Conservation (phyloP, 208 protist species). For the Angomonas ambiguus region DNA sequence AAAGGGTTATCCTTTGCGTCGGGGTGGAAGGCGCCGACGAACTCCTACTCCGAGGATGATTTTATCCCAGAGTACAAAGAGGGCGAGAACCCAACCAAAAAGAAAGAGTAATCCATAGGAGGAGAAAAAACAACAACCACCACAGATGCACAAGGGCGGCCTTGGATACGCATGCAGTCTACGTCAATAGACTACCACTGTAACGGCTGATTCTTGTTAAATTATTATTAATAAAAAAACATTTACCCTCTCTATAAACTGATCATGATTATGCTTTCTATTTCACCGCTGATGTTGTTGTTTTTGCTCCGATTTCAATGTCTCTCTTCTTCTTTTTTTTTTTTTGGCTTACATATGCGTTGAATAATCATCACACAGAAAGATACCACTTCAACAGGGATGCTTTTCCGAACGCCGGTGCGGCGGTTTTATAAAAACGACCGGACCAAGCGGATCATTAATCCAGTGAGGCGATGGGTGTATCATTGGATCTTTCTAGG, state of each 20-base stretch:
- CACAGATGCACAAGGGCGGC: too few species aligned
- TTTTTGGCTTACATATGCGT: not conserved
- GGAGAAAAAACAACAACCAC: too few species aligned
- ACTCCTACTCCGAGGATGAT: slow-evolving; percentile 58
- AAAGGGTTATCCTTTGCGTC: slow-evolving; percentile 53
- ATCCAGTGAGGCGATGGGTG: slow-evolving; percentile 74
- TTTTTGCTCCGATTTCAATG: too few species aligned
- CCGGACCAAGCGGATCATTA: slow-evolving; percentile 22
- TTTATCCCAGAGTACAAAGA: slow-evolving; percentile 32
- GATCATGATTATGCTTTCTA: too few species aligned
- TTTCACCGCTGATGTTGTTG: not conserved
- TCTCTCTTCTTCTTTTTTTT: slow-evolving; percentile 11
- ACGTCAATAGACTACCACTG: too few species aligned
- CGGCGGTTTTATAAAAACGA: slow-evolving; percentile 60
- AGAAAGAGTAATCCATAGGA: too few species aligned
- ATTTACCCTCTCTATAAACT: too few species aligned
- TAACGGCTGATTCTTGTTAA: too few species aligned
- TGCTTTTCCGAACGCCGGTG: slow-evolving; percentile 10
- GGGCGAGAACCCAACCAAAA: not conserved
- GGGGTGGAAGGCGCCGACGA: slow-evolving; percentile 52
- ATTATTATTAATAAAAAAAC: too few species aligned
- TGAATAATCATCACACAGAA: not conserved
- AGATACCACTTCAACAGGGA: too few species aligned
- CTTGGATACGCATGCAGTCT: too few species aligned
- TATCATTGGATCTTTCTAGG: slow-evolving; percentile 60